These are phyloP conservation scores for Deinandra increscens DNA, from an alignment of 129 eudicot genomes.

Conservation along the genomic window DNA sequence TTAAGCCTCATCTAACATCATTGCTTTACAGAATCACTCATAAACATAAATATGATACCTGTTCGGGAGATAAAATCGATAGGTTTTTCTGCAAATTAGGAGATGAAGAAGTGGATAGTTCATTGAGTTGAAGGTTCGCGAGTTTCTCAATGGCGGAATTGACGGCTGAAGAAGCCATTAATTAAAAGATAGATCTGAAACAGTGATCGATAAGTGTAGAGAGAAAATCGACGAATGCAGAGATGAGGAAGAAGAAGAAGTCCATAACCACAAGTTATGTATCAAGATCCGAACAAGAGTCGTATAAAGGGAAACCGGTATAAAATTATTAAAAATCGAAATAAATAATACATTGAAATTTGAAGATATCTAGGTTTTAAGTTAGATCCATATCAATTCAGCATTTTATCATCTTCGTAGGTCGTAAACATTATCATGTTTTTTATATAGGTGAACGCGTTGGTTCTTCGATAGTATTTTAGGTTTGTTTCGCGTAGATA, in stretches of 20 bases:
- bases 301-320: too few species aligned
- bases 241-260: background rate
- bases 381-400: too few species aligned
- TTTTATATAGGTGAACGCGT: too few species aligned
- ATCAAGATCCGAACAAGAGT: too few species aligned
- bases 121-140: constrained; percentile 46
- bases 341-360: too few species aligned
- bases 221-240: background rate
- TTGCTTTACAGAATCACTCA: background rate
- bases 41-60: constrained; percentile 36
- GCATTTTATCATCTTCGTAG: too few species aligned
- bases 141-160: constrained; percentile 47
- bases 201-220: constrained; percentile 7
- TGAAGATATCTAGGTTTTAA: too few species aligned
- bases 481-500: too few species aligned
- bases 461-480: too few species aligned
- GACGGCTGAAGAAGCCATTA: constrained; percentile 36
- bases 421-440: too few species aligned
- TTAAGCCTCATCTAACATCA: background rate
- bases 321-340: too few species aligned
- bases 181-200: background rate
- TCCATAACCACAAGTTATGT: too few species aligned
- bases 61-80: constrained; percentile 59
- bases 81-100: constrained; percentile 66
- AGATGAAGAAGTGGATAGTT: constrained; percentile 46